phyloP scores from a whole-genome alignment of 2,329 filamentous ascomycete genomes.

The Cordyceps javanica region DNA sequence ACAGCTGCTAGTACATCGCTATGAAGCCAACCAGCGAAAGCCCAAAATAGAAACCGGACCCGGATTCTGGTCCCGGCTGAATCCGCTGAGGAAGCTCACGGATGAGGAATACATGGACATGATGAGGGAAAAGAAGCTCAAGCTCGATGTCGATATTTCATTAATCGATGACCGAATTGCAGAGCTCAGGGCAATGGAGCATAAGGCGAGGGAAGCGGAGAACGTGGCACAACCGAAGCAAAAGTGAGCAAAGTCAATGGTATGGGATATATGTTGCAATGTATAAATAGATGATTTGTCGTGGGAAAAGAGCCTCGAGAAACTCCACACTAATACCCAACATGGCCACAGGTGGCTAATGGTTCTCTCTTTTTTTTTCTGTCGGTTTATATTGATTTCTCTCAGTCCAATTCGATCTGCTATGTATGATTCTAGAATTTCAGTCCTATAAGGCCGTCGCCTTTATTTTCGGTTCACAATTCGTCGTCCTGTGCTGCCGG shows the following conservation, averaged over 20 bases:
- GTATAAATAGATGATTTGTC: neutral
- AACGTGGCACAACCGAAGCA: neutral
- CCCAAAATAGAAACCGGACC: conserved; percentile 31
- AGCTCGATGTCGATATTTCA: conserved; percentile 69
- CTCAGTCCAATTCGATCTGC: too few relatives aligned
- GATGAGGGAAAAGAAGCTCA: conserved; percentile 64
- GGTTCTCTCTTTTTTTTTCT: neutral
- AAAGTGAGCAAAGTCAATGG: neutral
- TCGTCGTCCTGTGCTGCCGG: too few relatives aligned
- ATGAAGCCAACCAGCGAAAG: conserved; percentile 21
- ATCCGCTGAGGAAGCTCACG: conserved; percentile 62
- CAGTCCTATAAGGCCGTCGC: too few relatives aligned
- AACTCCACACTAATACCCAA: neutral
- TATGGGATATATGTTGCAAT: neutral
- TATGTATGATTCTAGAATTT: too few relatives aligned
- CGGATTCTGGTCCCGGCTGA: conserved; percentile 57
- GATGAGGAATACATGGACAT: conserved; percentile 68
- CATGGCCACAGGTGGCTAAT: neutral
- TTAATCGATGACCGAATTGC: conserved; percentile 70
- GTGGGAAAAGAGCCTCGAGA: neutral
- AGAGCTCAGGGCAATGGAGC: conserved; percentile 22
- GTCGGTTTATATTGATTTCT: neutral
- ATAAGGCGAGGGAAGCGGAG: conserved; percentile 3
- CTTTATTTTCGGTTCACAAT: too few relatives aligned
- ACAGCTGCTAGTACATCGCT: conserved; percentile 31